Base-by-base conservation (phyloP, 306 rosid species). In the Citrullus colocynthis region DNA sequence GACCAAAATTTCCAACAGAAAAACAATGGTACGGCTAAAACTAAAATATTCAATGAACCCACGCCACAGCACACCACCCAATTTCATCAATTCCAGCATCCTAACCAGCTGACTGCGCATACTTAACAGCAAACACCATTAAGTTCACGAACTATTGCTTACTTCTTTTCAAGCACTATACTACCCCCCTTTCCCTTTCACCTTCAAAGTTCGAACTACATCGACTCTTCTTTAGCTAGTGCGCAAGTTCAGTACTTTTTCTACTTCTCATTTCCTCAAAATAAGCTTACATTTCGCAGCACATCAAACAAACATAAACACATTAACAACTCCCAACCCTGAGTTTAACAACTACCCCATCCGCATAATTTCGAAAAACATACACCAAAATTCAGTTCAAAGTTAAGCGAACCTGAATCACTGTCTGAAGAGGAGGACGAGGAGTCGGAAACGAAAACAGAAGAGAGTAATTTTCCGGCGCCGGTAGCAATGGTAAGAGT, bases 401-500 rank as follows among this genome's bases (percentile, higher is more conserved):
- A 74, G 5, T 36, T 86, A 44, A 71, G 9, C 97, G 92, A 80
- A 82, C 66, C 78, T 30, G 89, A 83, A 82, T 80, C 85, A 12
- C 73, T 28, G 30, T 36, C 79, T 48, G 89, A 86, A 42, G 88
- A 88, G 4, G 87, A 72, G 0, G 93, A 90, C 8, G 86, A 81
- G 0, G 91, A 76, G 36, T 86, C 89, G 51, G 90, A 83, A 80
- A 85, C 83, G 80, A 94, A 81, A 34, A 83, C 97, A 5, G 94
- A 55, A 52, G 91, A 80, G 20, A 94, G 10, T 12, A 90, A 75
- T 76, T 91, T 94, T 13, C 98, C 97, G 59, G 98, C 96, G 60
- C 95, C 90, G 12, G 82, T 75, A 76, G 91, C 96, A 76, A 93
- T 77, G 70, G 83, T 78, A 21, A 87, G 93, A 81, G 96, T 80